Percentiles rank a stretch among this genome's conserved stretches.
These are phyloP conservation scores for Epichloe baconii DNA, from an alignment of 2,329 filamentous ascomycete genomes.

Conservation along the genomic window DNA sequence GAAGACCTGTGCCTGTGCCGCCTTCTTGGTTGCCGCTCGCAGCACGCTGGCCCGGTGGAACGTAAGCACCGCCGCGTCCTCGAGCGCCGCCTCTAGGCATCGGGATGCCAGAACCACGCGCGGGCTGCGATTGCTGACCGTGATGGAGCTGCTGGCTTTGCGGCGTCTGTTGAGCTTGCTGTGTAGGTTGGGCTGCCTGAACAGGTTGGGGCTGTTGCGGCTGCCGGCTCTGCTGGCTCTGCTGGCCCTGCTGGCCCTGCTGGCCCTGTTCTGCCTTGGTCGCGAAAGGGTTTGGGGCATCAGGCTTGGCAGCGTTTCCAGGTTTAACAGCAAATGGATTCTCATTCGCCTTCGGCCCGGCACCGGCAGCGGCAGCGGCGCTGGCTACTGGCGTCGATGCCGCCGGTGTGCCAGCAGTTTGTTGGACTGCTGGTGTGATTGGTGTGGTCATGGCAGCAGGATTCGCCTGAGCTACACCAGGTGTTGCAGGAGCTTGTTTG, in stretches of 20 bases:
- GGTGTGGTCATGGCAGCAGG: conserved; percentile 1
- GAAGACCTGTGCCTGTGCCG: conserved; percentile 12
- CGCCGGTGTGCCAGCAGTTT: conserved; percentile 3
- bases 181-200: background rate
- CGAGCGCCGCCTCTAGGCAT: conserved; percentile 28
- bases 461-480: background rate
- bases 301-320: background rate
- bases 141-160: conserved; percentile 2
- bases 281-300: conserved; percentile 4
- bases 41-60: conserved; percentile 24
- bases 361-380: background rate
- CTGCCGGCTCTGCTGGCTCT: background rate
- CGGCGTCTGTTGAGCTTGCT: conserved; percentile 7
- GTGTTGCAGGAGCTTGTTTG: conserved; percentile 10
- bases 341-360: background rate
- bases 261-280: conserved; percentile 4
- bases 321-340: conserved; percentile 1
- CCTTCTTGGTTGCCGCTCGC: conserved; percentile 23
- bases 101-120: conserved; percentile 24
- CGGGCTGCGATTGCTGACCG: conserved; percentile 10
- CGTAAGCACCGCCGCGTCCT: conserved; percentile 25
- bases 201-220: background rate
- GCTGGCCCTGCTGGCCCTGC: conserved; percentile 4
- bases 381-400: conserved; percentile 9
- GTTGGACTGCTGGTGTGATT: conserved; percentile 1